phyloP scores from a whole-genome alignment of 2,329 filamentous ascomycete species.

The Ilyonectria robusta region DNA sequence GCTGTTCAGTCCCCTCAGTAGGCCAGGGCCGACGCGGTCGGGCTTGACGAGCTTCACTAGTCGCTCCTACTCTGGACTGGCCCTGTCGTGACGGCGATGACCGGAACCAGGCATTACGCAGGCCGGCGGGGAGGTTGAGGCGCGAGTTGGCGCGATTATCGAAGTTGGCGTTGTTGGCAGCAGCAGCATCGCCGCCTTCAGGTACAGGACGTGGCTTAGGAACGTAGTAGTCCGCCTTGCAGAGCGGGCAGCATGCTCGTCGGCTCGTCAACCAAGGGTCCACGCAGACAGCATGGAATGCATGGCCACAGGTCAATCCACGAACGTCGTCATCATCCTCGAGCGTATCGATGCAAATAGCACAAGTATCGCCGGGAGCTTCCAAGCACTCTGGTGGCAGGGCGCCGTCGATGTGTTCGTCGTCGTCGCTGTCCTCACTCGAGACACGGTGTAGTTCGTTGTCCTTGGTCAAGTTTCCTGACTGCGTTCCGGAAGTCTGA shows the following conservation, averaged over 20 bases:
- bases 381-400: conserved; percentile 85
- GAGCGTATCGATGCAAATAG: conserved; percentile 94
- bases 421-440: conserved; percentile 72
- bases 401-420: conserved; percentile 87
- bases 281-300: conserved; percentile 95
- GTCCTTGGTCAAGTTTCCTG: conserved; percentile 40
- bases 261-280: conserved; percentile 97
- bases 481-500: conserved; percentile 44
- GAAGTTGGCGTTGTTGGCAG: conserved; percentile 45
- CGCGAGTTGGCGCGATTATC: conserved; percentile 59
- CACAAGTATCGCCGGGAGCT: conserved; percentile 91
- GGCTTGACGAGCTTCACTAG: conserved; percentile 20
- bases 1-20: conserved; percentile 29
- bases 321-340: conserved; percentile 97
- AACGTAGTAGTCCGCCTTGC: conserved; percentile 97
- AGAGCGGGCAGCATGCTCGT: conserved; percentile 95
- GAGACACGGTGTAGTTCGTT: conserved; percentile 56
- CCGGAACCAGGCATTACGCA: conserved; percentile 58
- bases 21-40: conserved; percentile 24
- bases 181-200: conserved; percentile 56
- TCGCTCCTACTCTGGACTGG: conserved; percentile 10
- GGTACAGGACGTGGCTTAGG: conserved; percentile 83
- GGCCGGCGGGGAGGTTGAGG: conserved; percentile 62
- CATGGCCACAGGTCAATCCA: conserved; percentile 95
- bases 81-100: conserved; percentile 24